Evolutionary conservation across 169 alveolate species (phyloP), one percentile per base, ranked within the genome.

Genomic region (Plasmodium cynomolgi): DNA sequence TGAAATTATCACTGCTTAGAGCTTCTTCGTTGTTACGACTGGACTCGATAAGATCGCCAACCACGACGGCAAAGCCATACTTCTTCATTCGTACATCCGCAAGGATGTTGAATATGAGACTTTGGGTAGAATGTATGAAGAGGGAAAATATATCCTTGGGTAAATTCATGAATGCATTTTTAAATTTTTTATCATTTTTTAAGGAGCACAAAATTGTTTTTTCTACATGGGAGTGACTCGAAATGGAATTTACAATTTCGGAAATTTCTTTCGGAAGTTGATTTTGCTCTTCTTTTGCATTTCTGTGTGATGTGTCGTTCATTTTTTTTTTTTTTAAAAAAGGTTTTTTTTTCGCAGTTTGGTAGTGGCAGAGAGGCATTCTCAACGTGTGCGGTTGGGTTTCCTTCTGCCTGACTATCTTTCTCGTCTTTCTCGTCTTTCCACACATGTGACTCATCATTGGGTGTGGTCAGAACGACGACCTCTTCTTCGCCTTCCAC

Each of bases 101-200:
- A 8, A 97, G 95, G 56, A 93, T 84, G 95, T 98, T 98, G 97
- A 98, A 98, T 58, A 98, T 93, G 81, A 97, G 97, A 86, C 99
- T 97, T 93, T 98, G 99, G 77, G 98, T 95, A n/a, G 99, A 97
- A 95, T 98, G 99, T 39, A 98, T 96, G 81, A 97, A 98, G 17
- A 98, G 95, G 37, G 97, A 95, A 71, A 97, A 95, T n/a, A 98
- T 97, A 77, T 97, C 96, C 81, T 97, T 94, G 15, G 99, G 97
- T 47, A 98, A 92, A 44, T 90, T 93, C 79, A 95, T 81, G 71
- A 98, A 96, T 37, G 98, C 97, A 68, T 98, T 96, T 81, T 96
- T 96, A 47, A 96, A 95, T 8, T 95, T 96, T 74, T 93, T 77
- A 83, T 91, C 93, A 17, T 93, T 81, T 75, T 88, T 93, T 81